These are phyloP conservation scores for Apiospora hydei DNA, from an alignment of 2,329 filamentous ascomycete species.

Conservation along the genomic window DNA sequence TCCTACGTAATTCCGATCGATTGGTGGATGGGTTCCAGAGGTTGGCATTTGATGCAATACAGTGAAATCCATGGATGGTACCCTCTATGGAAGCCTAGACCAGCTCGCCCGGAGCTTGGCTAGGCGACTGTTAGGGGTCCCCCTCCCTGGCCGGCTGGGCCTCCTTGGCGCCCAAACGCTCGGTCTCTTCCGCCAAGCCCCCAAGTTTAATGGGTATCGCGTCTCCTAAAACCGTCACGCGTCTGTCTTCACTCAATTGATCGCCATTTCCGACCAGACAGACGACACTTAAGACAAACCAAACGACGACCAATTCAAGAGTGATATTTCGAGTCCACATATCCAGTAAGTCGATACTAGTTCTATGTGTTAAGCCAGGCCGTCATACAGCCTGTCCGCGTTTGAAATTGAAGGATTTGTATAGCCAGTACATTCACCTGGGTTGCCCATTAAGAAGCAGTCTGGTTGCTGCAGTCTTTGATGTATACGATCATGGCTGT, in stretches of 20 bases:
- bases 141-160: conserved; percentile 2
- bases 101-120: conserved; percentile 14
- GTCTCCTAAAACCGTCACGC: conserved; percentile 25
- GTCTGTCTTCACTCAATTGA: conserved; percentile 23
- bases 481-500: not conserved
- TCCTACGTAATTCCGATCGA: conserved; percentile 21
- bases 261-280: not conserved
- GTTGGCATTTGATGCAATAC: conserved; percentile 9
- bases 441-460: not conserved
- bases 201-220: conserved; percentile 21
- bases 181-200: conserved; percentile 18
- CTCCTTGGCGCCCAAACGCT: conserved; percentile 3
- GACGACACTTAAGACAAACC: not conserved
- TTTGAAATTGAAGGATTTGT: not conserved
- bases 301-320: not conserved
- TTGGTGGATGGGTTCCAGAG: conserved; percentile 13
- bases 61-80: not conserved
- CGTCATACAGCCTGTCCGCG: not conserved
- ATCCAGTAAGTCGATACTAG: not conserved
- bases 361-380: not conserved
- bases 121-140: not conserved
- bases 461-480: not conserved
- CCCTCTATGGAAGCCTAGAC: conserved; percentile 14
- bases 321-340: not conserved
- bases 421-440: not conserved